Percentiles rank a stretch among this genome's conserved stretches.
These are phyloP conservation scores for Neopestalotiopsis sp. DNA, from an alignment of 2,329 filamentous ascomycete species.

Conservation along the genomic window DNA sequence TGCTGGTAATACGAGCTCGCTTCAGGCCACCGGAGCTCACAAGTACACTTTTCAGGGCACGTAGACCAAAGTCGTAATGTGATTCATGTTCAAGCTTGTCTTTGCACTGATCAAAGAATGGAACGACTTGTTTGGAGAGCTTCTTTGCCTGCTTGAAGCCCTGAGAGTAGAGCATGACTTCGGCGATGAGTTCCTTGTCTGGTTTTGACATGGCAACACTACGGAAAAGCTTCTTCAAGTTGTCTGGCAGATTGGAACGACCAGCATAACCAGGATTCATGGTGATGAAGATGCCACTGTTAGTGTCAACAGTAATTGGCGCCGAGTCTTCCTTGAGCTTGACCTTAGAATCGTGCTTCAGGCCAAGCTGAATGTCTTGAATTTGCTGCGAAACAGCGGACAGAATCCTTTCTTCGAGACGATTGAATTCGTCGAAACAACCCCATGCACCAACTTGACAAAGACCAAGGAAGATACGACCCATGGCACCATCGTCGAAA, in stretches of 20 bases:
- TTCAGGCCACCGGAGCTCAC: conserved; percentile 97
- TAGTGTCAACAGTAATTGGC: conserved; percentile 72
- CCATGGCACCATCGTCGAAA: conserved; percentile 99
- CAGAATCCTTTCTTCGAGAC: conserved; percentile 94
- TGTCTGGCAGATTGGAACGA: conserved; percentile 96
- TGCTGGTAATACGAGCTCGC: conserved; percentile 72
- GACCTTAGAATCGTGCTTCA: conserved; percentile 89
- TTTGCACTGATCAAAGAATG: conserved; percentile 95
- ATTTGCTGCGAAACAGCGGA: conserved; percentile 99
- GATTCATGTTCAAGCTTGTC: conserved; percentile 88
- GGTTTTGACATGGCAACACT: conserved; percentile 99
- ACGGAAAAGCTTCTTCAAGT: conserved; percentile 98
- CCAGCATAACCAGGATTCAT: conserved; percentile 99
- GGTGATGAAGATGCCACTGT: conserved; percentile 99
- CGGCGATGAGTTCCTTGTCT: conserved; percentile 98
- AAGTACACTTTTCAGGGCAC: conserved; percentile 96
- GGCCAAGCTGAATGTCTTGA: conserved; percentile 96
- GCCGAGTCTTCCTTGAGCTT: conserved; percentile 93
- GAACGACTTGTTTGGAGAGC: conserved; percentile 93
- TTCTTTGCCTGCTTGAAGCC: conserved; percentile 96
- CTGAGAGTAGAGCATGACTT: conserved; percentile 99
- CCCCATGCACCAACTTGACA: conserved; percentile 99
- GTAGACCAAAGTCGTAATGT: conserved; percentile 97
- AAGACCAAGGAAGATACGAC: conserved; percentile 97
- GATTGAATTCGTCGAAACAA: conserved; percentile 99